A percentile compares a stretch with the other conserved stretches of the same genome.
Conservation (phyloP, 208 protist genomes). For the Herpetomonas tarakana region DNA sequence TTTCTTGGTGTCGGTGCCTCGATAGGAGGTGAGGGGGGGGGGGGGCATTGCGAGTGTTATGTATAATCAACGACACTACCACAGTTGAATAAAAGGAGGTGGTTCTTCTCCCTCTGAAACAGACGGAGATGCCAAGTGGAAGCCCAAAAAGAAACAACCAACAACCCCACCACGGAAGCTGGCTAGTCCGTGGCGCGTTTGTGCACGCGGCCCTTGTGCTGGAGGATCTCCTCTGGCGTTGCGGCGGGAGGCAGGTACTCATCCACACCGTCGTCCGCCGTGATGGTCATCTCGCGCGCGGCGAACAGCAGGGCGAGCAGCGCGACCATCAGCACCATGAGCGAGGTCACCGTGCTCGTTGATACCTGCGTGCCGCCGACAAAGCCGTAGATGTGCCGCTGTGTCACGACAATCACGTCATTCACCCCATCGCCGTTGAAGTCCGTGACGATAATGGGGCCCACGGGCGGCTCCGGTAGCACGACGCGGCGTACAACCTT, state of each 20-base stretch:
- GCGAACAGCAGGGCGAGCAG: slow-evolving; percentile 72
- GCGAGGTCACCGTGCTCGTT: slow-evolving; percentile 56
- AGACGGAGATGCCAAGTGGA: no score
- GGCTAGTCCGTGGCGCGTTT: slow-evolving; percentile 42
- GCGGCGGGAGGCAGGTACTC: slow-evolving; percentile 32
- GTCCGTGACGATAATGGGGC: slow-evolving; percentile 75
- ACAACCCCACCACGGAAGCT: no score
- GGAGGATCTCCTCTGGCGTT: slow-evolving; percentile 14
- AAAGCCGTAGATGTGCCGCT: slow-evolving; percentile 65
- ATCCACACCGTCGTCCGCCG: slow-evolving; percentile 19
- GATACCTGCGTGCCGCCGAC: slow-evolving; percentile 53
- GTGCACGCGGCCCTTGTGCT: slow-evolving; percentile 14
- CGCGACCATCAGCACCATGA: slow-evolving; percentile 74
- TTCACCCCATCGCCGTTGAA: slow-evolving; percentile 88
- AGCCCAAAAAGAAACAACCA: no score
- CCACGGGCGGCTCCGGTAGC: slow-evolving; percentile 52
- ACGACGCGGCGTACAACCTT: slow-evolving; percentile 51
- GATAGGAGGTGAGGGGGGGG: no score
- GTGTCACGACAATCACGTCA: slow-evolving; percentile 81
- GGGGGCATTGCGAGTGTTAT: no score
- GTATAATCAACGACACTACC: no score
- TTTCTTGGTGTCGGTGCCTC: no score
- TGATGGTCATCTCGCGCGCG: slow-evolving; percentile 37
- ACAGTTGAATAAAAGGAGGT: no score
- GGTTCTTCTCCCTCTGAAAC: no score